Evolutionary conservation across 2,329 filamentous ascomycete genomes (phyloP), one percentile per base, ranked within the genome.

Genomic region (Bertia moriformis): DNA sequence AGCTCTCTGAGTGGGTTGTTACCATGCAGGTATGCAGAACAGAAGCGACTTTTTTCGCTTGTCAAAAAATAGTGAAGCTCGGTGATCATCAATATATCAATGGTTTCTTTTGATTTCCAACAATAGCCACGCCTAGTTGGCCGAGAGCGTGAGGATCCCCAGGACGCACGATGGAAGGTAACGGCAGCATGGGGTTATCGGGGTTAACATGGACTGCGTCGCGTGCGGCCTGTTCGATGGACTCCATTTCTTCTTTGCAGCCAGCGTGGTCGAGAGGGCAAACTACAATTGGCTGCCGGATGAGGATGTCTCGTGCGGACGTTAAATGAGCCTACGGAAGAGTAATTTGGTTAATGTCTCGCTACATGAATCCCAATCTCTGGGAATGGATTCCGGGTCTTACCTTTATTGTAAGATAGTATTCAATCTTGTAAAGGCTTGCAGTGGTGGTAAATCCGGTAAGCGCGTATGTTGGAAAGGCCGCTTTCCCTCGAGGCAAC

Each of bases 161-260:
- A 4, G 85, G 78, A 38, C 83, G 69, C 42, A 96, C 74, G 45
- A 98, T 91, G 4, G 73, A 78, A 44, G 80, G 78, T 1, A 88
- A 80, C 1, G 91, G 88, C n/a, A 95, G 61, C 79, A 93, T 88
- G 0, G 88, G 91, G 49, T 91, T 91, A 44, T 93, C 85, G 1
- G 82, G 82, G 48, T 89, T 86, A 43, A 96, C 80, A 44, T 83
- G 77, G 14, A 84, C 82, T 2, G 91, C 89, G 49, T 96, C 89
- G 58, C 88, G 89, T 33, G 91, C 91, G 1, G 91, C 84, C 59
- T 94, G 86, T 54, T 95, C 88, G 45, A 98, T 96, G 27, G 88
- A 88, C 51, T 94, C 88, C 86, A 98, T 95, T 62, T 96, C 91
- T 55, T 95, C 88, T 58, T 93, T 95, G 62, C 91, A 98, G 14